Evolutionary conservation across 768 basidiomycete species (phyloP).

Genomic region (Boletus sp.): DNA sequence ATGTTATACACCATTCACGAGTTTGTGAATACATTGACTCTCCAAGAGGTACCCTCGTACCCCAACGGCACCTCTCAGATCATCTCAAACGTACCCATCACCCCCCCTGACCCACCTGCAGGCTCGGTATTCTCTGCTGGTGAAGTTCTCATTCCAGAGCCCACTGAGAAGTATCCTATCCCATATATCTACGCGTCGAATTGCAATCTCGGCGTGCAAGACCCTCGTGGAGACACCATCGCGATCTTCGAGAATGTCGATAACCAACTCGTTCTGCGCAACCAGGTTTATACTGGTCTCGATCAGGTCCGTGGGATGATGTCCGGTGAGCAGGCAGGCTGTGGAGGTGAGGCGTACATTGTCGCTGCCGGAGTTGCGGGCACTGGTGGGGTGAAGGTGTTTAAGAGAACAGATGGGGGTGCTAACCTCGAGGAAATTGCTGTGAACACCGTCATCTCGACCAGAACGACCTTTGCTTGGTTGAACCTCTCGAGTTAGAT

Average conservation of each 20-base stretch:
- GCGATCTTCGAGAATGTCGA: conserved; percentile 54
- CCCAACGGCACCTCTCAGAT: conserved; percentile 53
- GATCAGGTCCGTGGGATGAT: conserved; percentile 25
- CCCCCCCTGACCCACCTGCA: conserved; percentile 41
- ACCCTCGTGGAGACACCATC: conserved; percentile 59
- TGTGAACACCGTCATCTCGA: conserved; percentile 51
- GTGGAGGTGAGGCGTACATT: conserved; percentile 49
- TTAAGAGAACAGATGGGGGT: conserved; percentile 54
- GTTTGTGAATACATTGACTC: conserved; percentile 52
- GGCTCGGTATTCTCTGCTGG: conserved; percentile 48
- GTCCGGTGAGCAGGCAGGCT: conserved; percentile 43
- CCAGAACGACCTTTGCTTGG: conserved; percentile 53
- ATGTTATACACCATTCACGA: conserved; percentile 56
- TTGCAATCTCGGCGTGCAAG: conserved; percentile 53
- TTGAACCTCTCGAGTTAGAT: not conserved
- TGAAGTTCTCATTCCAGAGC: conserved; percentile 60
- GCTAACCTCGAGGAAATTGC: conserved; percentile 50
- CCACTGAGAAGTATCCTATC: conserved; percentile 43
- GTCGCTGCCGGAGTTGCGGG: conserved; percentile 56
- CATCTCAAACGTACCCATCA: conserved; percentile 48
- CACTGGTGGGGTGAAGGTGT: conserved; percentile 54
- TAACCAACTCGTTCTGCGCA: conserved; percentile 39
- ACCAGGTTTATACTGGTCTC: conserved; percentile 61
- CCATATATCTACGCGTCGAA: conserved; percentile 68
- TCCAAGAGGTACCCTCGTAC: conserved; percentile 47